Percentiles rank a stretch among this genome's conserved stretches.
Evolutionary conservation across 1,139 yeast genomes (phyloP).

Genomic region (Nakaseomyces delphensis): DNA sequence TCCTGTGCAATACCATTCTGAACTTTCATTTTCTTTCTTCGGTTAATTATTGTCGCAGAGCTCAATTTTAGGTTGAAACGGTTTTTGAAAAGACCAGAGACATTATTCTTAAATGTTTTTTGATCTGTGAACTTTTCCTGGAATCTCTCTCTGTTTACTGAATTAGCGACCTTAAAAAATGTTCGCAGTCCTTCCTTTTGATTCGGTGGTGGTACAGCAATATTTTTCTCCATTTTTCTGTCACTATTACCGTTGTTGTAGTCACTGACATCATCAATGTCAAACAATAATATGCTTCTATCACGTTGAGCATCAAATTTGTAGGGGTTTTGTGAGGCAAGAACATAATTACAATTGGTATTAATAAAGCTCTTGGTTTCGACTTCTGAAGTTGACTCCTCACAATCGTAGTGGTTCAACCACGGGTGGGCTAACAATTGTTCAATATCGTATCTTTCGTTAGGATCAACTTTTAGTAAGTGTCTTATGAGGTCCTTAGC

Average conservation of each 20-base stretch:
- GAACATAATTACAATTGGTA: neutral
- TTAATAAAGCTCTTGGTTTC: neutral
- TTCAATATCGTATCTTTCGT: conserved; percentile 59
- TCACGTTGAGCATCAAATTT: conserved; percentile 2
- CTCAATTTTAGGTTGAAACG: conserved; percentile 4
- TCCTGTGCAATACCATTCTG: conserved; percentile 5
- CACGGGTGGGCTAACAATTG: conserved; percentile 76
- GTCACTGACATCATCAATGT: neutral
- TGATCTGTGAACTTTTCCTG: neutral
- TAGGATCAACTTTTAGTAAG: conserved; percentile 70
- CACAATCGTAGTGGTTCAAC: conserved; percentile 32
- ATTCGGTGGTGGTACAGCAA: neutral
- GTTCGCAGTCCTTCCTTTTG: conserved; percentile 2
- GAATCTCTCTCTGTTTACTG: neutral
- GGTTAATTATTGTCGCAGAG: conserved; percentile 4
- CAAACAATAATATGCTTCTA: neutral
- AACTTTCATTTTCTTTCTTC: conserved; percentile 6
- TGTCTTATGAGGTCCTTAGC: conserved; percentile 68
- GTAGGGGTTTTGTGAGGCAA: neutral
- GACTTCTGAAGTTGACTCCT: neutral
- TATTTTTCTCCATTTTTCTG: neutral
- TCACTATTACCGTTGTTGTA: neutral
- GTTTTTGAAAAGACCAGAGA: neutral
- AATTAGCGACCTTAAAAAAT: conserved; percentile 3
- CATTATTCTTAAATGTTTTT: neutral